Evolutionary conservation across 805 yeast genomes (phyloP).

Genomic region (Metschnikowia orientalis): DNA sequence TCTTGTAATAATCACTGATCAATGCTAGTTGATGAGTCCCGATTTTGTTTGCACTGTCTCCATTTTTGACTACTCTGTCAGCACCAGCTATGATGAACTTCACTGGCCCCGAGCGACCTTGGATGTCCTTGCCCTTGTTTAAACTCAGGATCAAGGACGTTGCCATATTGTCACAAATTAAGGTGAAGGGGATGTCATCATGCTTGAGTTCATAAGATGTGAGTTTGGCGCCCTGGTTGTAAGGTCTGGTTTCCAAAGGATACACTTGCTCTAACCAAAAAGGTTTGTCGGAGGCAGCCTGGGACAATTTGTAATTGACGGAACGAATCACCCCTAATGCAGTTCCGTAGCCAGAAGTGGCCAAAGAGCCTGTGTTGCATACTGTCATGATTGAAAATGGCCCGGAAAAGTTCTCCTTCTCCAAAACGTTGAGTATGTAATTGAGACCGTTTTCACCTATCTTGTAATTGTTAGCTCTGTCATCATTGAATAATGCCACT

Average conservation of each 20-base stretch:
- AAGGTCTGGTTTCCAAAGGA: conserved; percentile 93
- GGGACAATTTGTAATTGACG: conserved; percentile 43
- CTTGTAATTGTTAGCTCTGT: conserved; percentile 66
- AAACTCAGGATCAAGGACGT: conserved; percentile 60
- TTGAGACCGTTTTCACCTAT: conserved; percentile 80
- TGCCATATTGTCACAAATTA: conserved; percentile 90
- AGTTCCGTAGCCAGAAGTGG: conserved; percentile 97
- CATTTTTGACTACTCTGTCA: conserved; percentile 87
- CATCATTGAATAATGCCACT: conserved; percentile 62
- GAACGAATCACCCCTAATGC: conserved; percentile 91
- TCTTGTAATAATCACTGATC: conserved; percentile 51
- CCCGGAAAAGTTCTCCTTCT: conserved; percentile 47
- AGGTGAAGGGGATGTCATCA: conserved; percentile 82
- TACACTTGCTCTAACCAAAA: conserved; percentile 66
- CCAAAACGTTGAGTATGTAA: conserved; percentile 51
- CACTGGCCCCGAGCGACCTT: conserved; percentile 53
- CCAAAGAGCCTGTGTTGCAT: conserved; percentile 94
- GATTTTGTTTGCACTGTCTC: conserved; percentile 94
- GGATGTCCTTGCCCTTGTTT: conserved; percentile 25
- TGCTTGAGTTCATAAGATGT: conserved; percentile 88
- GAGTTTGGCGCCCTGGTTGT: conserved; percentile 91
- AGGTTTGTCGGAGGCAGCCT: conserved; percentile 21
- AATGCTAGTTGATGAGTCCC: conserved; percentile 89
- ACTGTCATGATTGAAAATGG: conserved; percentile 83
- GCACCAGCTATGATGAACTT: conserved; percentile 92